Percentiles rank a stretch among this genome's conserved stretches.
These are phyloP conservation scores for Kazachstania taianensis DNA, from an alignment of 805 yeast species.

Conservation along the genomic window DNA sequence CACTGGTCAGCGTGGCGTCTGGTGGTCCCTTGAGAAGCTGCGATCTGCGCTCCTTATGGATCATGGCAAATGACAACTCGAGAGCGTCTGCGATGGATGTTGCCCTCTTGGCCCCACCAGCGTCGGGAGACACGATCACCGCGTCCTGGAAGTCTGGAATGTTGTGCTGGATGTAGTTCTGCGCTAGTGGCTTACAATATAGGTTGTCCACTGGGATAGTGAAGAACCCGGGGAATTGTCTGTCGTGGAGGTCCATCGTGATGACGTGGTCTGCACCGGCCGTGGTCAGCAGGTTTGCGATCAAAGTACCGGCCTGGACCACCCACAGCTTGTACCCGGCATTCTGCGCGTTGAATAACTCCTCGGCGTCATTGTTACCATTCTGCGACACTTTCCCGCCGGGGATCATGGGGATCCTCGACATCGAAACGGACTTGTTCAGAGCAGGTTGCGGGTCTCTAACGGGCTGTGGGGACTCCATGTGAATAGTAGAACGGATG, in stretches of 20 bases:
- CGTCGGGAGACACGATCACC: conserved; percentile 94
- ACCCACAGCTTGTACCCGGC: conserved; percentile 89
- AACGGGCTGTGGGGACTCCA: conserved; percentile 11
- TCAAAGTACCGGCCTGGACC: conserved; percentile 86
- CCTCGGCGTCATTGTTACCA: conserved; percentile 21
- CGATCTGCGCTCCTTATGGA: conserved; percentile 82
- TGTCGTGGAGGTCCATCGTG: conserved; percentile 96
- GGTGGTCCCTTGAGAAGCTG: conserved; percentile 31
- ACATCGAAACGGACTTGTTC: conserved; percentile 11
- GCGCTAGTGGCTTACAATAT: conserved; percentile 78
- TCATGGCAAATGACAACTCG: conserved; percentile 83
- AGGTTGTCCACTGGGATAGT: conserved; percentile 93
- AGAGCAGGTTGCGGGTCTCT: conserved; percentile 4
- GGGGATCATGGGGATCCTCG: conserved; percentile 30
- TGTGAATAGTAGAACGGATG: conserved; percentile 13
- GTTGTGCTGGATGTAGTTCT: conserved; percentile 67
- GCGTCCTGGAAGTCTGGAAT: conserved; percentile 76
- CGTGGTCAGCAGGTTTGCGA: conserved; percentile 76
- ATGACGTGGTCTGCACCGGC: conserved; percentile 96
- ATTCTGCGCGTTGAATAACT: conserved; percentile 33
- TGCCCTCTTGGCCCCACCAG: conserved; percentile 98
- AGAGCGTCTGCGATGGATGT: conserved; percentile 86
- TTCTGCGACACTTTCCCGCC: conserved; percentile 24
- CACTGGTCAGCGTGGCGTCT: conserved; percentile 24
- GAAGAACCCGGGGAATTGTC: conserved; percentile 96